Evolutionary conservation across 441 rosid species (phyloP).

Genomic region (Corymbia citriodora): DNA sequence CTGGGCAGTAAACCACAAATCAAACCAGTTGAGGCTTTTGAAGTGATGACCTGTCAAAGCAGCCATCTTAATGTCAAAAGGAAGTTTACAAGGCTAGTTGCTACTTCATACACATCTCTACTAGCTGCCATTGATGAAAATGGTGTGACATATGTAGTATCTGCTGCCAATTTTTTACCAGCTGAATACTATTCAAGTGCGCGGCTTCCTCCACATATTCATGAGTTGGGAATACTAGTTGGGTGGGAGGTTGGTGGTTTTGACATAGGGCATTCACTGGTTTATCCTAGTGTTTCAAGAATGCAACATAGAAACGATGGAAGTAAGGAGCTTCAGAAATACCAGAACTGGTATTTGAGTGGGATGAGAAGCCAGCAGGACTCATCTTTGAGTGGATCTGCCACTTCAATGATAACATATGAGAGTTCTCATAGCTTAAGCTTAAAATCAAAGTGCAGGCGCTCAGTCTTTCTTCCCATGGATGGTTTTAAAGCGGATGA

Average conservation of each 20-base stretch:
- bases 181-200: constrained; percentile 24
- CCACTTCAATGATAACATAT: constrained; percentile 31
- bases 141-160: constrained; percentile 59
- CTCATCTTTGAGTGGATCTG: constrained; percentile 46
- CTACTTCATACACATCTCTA: constrained; percentile 67
- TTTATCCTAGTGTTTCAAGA: constrained; percentile 1
- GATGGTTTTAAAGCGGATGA: constrained; percentile 59
- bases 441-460: constrained; percentile 29
- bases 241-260: constrained; percentile 76
- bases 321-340: constrained; percentile 23
- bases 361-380: constrained; percentile 24
- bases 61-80: constrained; percentile 27
- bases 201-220: constrained; percentile 46
- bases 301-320: constrained; percentile 1
- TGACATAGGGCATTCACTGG: constrained; percentile 55
- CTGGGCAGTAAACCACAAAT: constrained; percentile 21
- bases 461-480: constrained; percentile 57
- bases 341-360: constrained; percentile 20
- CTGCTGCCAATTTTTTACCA: constrained; percentile 46
- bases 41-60: constrained; percentile 19
- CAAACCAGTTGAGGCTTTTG: constrained; percentile 22
- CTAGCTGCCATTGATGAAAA: constrained; percentile 77
- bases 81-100: constrained; percentile 69
- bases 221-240: constrained; percentile 52
- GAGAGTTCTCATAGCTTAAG: constrained; percentile 24